Evolutionary conservation across 2,329 filamentous ascomycete species (phyloP), one percentile per base, ranked within the genome.

Genomic region (Cucurbitaria berberidis): DNA sequence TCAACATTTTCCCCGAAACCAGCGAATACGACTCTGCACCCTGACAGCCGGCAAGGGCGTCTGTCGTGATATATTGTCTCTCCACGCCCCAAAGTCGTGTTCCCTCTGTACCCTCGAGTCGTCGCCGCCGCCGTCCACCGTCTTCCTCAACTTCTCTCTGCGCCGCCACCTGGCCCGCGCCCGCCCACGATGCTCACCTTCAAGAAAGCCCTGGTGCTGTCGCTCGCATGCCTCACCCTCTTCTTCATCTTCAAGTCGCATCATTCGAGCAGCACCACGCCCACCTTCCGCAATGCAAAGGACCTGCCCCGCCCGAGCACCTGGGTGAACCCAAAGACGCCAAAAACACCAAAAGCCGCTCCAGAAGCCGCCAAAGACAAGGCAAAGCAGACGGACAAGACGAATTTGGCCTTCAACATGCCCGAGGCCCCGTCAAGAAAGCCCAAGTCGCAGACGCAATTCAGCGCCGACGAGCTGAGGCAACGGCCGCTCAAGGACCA

Each of bases 401-500:
- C 64, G 4, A 64, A 67, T 22, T 64, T 69, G 54, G 58, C 61
- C 47, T 70, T 71, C 55, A 61, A 65, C 57, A 67, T 50, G 32
- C 74, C 60, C 43, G 74, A 60, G 49, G 57, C 57, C 13, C 62
- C 66, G 21, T 35, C 63, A 24, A 77, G 80, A 68, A 82, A 71
- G 72, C 78, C 68, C 35, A 74, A 74, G 51, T 76, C 79, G 7
- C 87, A 91, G 70, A 84, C 89, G 66, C 78, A 84, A 46, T 77
- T 91, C 62, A 39, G 36, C 36, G 6, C 19, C 10, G 82, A 86
- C 48, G 89, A 93, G 74, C 82, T 90, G 70, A 86, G 86, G 53
- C 84, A 82, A 70, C 86, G 90, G 77, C 86, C 89, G 15, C 82
- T 93, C 47, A 81, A 89, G 84, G 79, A 96, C 60, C 84, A 95